phyloP scores from a whole-genome alignment of 495 filamentous ascomycete genomes.

The Polyplosphaeria fusca region DNA sequence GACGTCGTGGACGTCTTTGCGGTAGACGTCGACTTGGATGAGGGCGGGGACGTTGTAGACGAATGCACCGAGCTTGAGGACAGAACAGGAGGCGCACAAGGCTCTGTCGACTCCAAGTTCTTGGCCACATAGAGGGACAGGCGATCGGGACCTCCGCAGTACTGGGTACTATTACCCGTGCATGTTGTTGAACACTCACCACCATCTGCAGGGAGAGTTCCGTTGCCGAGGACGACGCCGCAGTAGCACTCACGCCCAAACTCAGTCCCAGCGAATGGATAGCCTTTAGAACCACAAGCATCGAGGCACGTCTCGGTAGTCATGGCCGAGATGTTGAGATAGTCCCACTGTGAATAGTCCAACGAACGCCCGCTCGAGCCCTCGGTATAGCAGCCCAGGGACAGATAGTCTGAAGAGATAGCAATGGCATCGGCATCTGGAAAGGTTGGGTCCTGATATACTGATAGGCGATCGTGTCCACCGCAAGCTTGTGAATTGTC shows the following conservation, averaged over 20 bases:
- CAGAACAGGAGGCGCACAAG: slow-evolving; percentile 9
- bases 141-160: slow-evolving; percentile 32
- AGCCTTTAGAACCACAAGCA: slow-evolving; percentile 35
- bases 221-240: slow-evolving; percentile 49
- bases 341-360: slow-evolving; percentile 43
- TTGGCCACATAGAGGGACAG: slow-evolving; percentile 24
- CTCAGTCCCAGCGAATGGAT: slow-evolving; percentile 50
- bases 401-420: slow-evolving; percentile 45
- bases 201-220: slow-evolving; percentile 40
- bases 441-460: slow-evolving; percentile 55
- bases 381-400: slow-evolving; percentile 58
- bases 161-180: slow-evolving; percentile 29
- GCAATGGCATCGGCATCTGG: slow-evolving; percentile 41
- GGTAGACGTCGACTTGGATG: neutral
- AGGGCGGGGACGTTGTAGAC: slow-evolving; percentile 1
- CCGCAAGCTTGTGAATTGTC: slow-evolving; percentile 49
- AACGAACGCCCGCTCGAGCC: slow-evolving; percentile 51
- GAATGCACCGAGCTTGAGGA: neutral
- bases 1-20: slow-evolving; percentile 4
- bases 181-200: slow-evolving; percentile 29
- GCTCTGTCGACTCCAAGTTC: slow-evolving; percentile 12
- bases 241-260: slow-evolving; percentile 47
- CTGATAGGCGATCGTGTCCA: slow-evolving; percentile 45
- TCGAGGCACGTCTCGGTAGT: slow-evolving; percentile 42
- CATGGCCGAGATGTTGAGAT: slow-evolving; percentile 39